Conservation (phyloP, 352 stramenopile genomes). For the Phytophthora palmivora region DNA sequence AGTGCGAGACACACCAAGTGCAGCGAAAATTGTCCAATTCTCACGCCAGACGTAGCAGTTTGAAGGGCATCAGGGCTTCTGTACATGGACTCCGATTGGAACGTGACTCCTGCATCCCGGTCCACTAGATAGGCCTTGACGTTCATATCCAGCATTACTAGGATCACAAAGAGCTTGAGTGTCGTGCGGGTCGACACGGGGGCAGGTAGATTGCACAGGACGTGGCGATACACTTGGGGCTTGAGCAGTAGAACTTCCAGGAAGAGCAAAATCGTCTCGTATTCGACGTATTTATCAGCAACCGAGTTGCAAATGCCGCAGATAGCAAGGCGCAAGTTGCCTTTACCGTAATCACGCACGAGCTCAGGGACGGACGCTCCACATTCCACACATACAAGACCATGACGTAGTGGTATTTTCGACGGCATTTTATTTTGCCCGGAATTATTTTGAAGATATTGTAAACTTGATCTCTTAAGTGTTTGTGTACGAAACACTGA, state of each 20-base stretch:
- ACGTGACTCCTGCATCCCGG: slow-evolving; percentile 62
- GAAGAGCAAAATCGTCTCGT: slow-evolving; percentile 85
- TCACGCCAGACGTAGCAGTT: slow-evolving; percentile 52
- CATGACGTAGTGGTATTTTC: slow-evolving; percentile 18
- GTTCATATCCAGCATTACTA: slow-evolving; percentile 89
- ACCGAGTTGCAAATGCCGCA: slow-evolving; percentile 74
- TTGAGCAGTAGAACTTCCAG: slow-evolving; percentile 88
- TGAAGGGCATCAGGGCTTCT: slow-evolving; percentile 31
- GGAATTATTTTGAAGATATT: too few relatives aligned
- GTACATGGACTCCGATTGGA: slow-evolving; percentile 70
- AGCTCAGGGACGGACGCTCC: slow-evolving; percentile 64
- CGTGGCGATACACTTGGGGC: slow-evolving; percentile 86
- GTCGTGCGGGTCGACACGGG: slow-evolving; percentile 57
- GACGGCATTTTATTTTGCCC: neutral
- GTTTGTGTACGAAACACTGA: too few relatives aligned
- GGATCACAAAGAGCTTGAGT: slow-evolving; percentile 79
- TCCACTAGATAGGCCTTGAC: slow-evolving; percentile 87
- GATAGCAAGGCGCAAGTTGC: slow-evolving; percentile 83
- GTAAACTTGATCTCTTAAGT: too few relatives aligned
- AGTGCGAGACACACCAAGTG: slow-evolving; percentile 77
- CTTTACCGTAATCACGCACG: slow-evolving; percentile 87
- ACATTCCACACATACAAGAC: slow-evolving; percentile 81
- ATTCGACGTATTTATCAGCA: slow-evolving; percentile 91
- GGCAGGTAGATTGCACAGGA: slow-evolving; percentile 78
- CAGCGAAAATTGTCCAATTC: slow-evolving; percentile 80